Percentiles rank a stretch among this genome's conserved stretches.
These are phyloP conservation scores for Lachnellula hyalina DNA, from an alignment of 2,329 filamentous ascomycete species.

Conservation along the genomic window DNA sequence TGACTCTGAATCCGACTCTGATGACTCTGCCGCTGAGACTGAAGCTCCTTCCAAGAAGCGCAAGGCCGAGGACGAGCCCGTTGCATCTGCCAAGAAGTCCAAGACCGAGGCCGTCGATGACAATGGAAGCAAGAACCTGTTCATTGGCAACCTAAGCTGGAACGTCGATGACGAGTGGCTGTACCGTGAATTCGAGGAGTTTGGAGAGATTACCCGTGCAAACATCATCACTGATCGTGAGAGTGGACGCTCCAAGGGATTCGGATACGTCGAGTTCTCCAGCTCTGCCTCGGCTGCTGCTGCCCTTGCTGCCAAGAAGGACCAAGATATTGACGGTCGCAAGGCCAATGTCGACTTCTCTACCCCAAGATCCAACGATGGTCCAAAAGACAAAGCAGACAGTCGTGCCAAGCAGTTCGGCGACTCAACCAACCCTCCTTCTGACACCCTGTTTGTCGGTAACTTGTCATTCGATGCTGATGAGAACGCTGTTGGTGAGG, in stretches of 20 bases:
- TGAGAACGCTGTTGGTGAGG: conserved; percentile 57
- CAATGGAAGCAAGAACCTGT: conserved; percentile 54
- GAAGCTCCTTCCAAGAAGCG: conserved; percentile 50
- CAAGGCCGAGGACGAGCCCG: conserved; percentile 46
- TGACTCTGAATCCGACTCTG: conserved; percentile 19
- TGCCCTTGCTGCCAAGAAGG: conserved; percentile 61
- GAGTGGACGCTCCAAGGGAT: conserved; percentile 64
- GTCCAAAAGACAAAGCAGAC: conserved; percentile 44
- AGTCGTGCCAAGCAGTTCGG: conserved; percentile 52
- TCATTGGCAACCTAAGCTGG: conserved; percentile 70
- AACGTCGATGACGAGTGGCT: conserved; percentile 72
- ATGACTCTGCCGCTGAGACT: conserved; percentile 28
- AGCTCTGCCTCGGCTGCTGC: conserved; percentile 54
- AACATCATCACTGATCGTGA: conserved; percentile 64
- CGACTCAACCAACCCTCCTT: conserved; percentile 58
- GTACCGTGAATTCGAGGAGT: conserved; percentile 60
- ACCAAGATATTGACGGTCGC: conserved; percentile 59
- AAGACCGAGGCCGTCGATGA: conserved; percentile 41
- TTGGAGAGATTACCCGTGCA: conserved; percentile 58
- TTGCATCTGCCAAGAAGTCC: conserved; percentile 45
- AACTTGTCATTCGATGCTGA: conserved; percentile 66
- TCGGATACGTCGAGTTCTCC: conserved; percentile 68
- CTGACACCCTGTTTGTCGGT: conserved; percentile 66
- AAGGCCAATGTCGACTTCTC: conserved; percentile 67
- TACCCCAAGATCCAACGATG: conserved; percentile 49